These are phyloP conservation scores for Persicaria tinctoria DNA, from an alignment of 148 eudicot species.

Conservation along the genomic window DNA sequence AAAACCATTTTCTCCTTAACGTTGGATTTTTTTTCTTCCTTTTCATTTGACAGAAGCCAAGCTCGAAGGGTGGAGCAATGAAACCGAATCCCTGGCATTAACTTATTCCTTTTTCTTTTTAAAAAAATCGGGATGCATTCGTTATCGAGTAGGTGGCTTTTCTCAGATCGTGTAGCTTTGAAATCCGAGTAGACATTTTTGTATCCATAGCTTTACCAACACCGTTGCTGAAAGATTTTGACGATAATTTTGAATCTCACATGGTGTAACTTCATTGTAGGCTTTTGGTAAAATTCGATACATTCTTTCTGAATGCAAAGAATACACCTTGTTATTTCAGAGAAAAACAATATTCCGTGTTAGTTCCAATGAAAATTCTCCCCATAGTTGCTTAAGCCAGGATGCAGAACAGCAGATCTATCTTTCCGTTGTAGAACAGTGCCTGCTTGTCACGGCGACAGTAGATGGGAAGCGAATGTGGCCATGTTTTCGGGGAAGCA, in stretches of 20 bases:
- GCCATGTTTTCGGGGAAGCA: no score
- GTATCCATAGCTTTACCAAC: background rate
- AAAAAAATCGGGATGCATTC: background rate
- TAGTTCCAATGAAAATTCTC: no score
- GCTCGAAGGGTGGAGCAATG: constrained; percentile 42
- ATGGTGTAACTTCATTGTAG: no score
- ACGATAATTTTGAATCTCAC: background rate
- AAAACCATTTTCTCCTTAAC: background rate
- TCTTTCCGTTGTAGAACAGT: no score
- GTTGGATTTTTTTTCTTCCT: background rate
- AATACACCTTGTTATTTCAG: no score
- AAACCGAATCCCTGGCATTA: constrained; percentile 87
- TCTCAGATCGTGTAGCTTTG: constrained; percentile 5
- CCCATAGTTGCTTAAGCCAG: no score
- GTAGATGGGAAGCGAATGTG: no score
- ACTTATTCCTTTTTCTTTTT: background rate
- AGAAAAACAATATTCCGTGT: no score
- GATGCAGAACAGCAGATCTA: no score
- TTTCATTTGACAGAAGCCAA: constrained; percentile 42
- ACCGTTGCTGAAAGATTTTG: background rate
- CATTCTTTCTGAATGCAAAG: no score
- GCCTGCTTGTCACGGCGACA: no score
- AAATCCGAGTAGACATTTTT: constrained; percentile 6
- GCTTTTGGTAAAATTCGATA: no score
- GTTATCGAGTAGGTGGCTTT: background rate